Base-by-base conservation (phyloP, 2,329 filamentous ascomycete species). In the Neofusicoccum sp. region DNA sequence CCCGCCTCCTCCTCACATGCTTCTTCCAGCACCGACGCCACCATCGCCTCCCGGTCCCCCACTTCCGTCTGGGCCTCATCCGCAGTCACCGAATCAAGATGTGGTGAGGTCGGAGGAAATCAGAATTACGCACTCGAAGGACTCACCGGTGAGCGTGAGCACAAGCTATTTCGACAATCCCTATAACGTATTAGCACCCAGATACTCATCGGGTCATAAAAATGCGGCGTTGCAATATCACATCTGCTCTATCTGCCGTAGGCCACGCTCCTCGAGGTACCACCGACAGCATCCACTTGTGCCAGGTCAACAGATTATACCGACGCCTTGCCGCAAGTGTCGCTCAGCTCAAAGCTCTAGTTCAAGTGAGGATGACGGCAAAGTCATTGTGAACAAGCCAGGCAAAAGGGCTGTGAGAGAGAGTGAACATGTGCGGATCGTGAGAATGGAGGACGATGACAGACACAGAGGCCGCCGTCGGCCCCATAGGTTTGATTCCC, bases 281-380 rank as follows among this genome's bases (percentile, higher is more conserved):
- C 75, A 77, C 63, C 71, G 73, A 37, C 66, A 70, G 4, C 67
- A 77, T 62, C 75, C 75, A 3, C 69, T 76, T n/a, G 56, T 74
- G 14, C 74, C 74, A 36, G 71, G 71, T 9, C 68, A 73, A 28
- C 66, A 71, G 4, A 49, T 71, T 11, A 61, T 71, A 1, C 61
- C 65, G 7, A 66, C 66, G 6, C 61, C 69, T 14, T 77, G 75
- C 41, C 68, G 73, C 31, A 68, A 70, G 31, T 77, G 75, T 49
- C 45, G 37, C 4, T 49, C 61, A 28, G 36, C 65, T 68, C 67
- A 59, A 74, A 70, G 68, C 71, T 70, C 44, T 50, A 64, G 22
- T 70, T 70, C 44, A 44, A 64, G 22, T 64, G 64, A 56, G 62
- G 50, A 61, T 22, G 61, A 63, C 22, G 43, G 39, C 2, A 63